phyloP scores from a whole-genome alignment of 2,329 filamentous ascomycete genomes.

The Gnomoniopsis smithogilvyi region DNA sequence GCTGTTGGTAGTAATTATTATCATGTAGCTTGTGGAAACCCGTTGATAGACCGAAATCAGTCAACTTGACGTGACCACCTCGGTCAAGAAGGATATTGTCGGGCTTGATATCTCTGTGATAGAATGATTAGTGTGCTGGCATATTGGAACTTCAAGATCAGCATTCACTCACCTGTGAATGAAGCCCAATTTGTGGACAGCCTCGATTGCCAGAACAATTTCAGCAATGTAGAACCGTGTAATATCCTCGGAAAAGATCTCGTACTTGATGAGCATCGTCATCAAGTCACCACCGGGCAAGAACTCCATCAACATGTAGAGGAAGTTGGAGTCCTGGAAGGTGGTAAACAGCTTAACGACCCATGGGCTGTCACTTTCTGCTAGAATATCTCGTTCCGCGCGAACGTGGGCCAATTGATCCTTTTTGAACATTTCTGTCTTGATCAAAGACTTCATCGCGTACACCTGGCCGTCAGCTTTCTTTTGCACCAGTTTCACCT shows the following conservation, averaged over 20 bases:
- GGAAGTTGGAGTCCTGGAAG: slow-evolving; percentile 92
- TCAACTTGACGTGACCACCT: slow-evolving; percentile 95
- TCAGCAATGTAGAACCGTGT: slow-evolving; percentile 99
- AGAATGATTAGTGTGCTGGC: background rate
- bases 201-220: slow-evolving; percentile 96
- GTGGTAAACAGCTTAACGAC: slow-evolving; percentile 98
- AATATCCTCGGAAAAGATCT: slow-evolving; percentile 98
- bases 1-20: slow-evolving; percentile 96
- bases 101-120: slow-evolving; percentile 87
- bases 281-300: slow-evolving; percentile 96
- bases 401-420: slow-evolving; percentile 97
- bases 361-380: slow-evolving; percentile 99
- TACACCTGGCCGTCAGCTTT: slow-evolving; percentile 97
- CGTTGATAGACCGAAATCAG: slow-evolving; percentile 95
- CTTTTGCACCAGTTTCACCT: slow-evolving; percentile 96
- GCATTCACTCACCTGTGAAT: slow-evolving; percentile 77
- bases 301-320: slow-evolving; percentile 99
- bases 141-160: background rate
- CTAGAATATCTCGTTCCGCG: slow-evolving; percentile 94
- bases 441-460: slow-evolving; percentile 96
- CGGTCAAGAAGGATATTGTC: slow-evolving; percentile 97
- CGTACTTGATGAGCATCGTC: slow-evolving; percentile 99
- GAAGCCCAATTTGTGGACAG: slow-evolving; percentile 95
- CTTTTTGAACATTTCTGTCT: slow-evolving; percentile 99
- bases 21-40: slow-evolving; percentile 98